phyloP scores from a whole-genome alignment of 805 yeast genomes.

The Cyberlindnera euphorbiiphila region DNA sequence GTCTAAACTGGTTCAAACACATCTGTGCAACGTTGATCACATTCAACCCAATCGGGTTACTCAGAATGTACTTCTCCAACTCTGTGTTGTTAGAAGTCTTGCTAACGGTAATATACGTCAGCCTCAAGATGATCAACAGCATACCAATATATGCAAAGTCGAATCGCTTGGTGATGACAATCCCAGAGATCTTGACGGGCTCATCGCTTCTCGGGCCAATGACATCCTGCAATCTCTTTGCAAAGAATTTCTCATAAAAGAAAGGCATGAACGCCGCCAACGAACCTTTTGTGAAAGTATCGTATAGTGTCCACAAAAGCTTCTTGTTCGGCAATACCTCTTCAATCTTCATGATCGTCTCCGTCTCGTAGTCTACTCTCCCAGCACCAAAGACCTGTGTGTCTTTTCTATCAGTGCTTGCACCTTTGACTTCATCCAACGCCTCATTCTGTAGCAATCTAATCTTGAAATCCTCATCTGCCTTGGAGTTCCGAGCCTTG shows the following conservation, averaged over 20 bases:
- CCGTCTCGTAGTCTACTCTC: conserved; percentile 18
- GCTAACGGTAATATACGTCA: conserved; percentile 21
- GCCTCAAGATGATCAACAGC: conserved; percentile 21
- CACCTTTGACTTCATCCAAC: conserved; percentile 31
- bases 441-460: conserved; percentile 36
- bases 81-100: conserved; percentile 19
- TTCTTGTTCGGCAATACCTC: conserved; percentile 24
- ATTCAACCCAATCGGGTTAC: conserved; percentile 43
- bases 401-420: conserved; percentile 8
- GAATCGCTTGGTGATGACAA: conserved; percentile 20
- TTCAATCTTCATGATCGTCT: conserved; percentile 21
- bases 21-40: conserved; percentile 46
- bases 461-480: conserved; percentile 30
- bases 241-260: conserved; percentile 21
- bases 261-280: conserved; percentile 27
- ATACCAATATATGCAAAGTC: conserved; percentile 27
- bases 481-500: conserved; percentile 9
- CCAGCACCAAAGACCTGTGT: conserved; percentile 14
- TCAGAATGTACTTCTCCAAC: conserved; percentile 35
- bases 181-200: conserved; percentile 6
- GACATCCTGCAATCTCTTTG: conserved; percentile 15
- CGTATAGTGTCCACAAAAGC: conserved; percentile 23
- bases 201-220: conserved; percentile 12
- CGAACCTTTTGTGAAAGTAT: conserved; percentile 19
- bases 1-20: conserved; percentile 52